phyloP scores from a whole-genome alignment of 75 land plant genomes.

The Gnetum montanum region DNA sequence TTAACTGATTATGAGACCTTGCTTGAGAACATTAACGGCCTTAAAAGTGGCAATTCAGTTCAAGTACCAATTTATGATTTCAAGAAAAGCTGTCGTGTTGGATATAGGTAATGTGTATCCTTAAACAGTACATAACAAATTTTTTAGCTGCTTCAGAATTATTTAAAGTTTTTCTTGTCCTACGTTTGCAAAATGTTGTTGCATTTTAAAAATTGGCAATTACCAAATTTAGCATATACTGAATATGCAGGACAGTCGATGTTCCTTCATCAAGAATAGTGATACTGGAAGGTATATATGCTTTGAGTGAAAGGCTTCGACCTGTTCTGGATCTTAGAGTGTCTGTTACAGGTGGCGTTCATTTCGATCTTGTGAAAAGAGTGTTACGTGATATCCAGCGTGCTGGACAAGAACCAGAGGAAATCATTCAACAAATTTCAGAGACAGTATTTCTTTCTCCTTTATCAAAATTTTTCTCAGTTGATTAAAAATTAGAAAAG shows the following conservation, averaged over 20 bases:
- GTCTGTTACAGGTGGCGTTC: slow-evolving; percentile 87
- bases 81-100: slow-evolving; percentile 62
- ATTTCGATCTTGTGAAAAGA: slow-evolving; percentile 89
- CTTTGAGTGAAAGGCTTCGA: slow-evolving; percentile 78
- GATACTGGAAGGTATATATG: slow-evolving; percentile 87
- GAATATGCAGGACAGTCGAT: slow-evolving; percentile 51
- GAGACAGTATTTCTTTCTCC: slow-evolving; percentile 54
- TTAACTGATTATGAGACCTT: slow-evolving; percentile 88
- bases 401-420: slow-evolving; percentile 91
- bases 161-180: not conserved
- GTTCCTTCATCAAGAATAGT: slow-evolving; percentile 79
- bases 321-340: slow-evolving; percentile 73
- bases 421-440: slow-evolving; percentile 91
- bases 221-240: not conserved
- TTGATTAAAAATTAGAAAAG: not conserved
- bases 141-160: not conserved
- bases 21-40: slow-evolving; percentile 60
- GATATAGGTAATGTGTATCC: slow-evolving; percentile 59
- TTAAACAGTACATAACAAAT: not conserved
- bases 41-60: slow-evolving; percentile 66
- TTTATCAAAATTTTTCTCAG: not conserved
- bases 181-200: not conserved
- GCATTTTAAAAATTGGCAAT: too few species aligned
- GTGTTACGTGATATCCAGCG: slow-evolving; percentile 87
- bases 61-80: slow-evolving; percentile 87